Percentiles rank a stretch among this genome's conserved stretches.
Evolutionary conservation across 768 basidiomycete genomes (phyloP).

Genomic region (Xerocomellus chrysenteron): DNA sequence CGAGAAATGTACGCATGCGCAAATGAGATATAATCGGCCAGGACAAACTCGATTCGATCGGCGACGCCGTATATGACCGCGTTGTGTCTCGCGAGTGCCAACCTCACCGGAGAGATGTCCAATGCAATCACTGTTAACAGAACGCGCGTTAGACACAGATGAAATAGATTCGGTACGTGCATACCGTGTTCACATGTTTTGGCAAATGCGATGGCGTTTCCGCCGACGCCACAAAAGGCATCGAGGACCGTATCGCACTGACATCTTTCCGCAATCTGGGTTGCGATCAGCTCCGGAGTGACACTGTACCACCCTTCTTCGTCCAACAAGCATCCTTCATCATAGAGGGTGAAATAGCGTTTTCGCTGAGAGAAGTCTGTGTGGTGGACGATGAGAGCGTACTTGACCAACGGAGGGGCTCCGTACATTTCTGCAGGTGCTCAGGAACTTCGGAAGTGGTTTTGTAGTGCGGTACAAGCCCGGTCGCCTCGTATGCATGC

Average conservation of each 20-base stretch:
- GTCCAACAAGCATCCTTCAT: conserved; percentile 82
- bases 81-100: conserved; percentile 91
- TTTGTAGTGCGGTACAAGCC: conserved; percentile 71
- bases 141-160: not conserved
- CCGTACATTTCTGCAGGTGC: conserved; percentile 77
- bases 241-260: conserved; percentile 83
- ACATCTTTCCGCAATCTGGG: conserved; percentile 92
- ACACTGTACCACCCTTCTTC: conserved; percentile 98
- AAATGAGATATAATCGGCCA: conserved; percentile 82
- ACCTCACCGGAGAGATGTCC: conserved; percentile 79
- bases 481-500: conserved; percentile 63
- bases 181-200: conserved; percentile 91
- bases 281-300: conserved; percentile 90
- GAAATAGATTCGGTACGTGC: conserved; percentile 20
- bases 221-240: conserved; percentile 97
- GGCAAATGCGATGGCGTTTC: conserved; percentile 96
- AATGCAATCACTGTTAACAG: conserved; percentile 81
- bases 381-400: conserved; percentile 1
- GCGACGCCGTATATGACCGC: conserved; percentile 93
- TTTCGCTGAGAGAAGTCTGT: conserved; percentile 85
- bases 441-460: conserved; percentile 67
- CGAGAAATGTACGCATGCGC: conserved; percentile 50
- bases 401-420: not conserved
- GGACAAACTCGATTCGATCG: conserved; percentile 92
- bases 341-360: conserved; percentile 78